Conservation (phyloP, 2,329 filamentous ascomycete genomes). For the Dothideomycetes sp. region DNA sequence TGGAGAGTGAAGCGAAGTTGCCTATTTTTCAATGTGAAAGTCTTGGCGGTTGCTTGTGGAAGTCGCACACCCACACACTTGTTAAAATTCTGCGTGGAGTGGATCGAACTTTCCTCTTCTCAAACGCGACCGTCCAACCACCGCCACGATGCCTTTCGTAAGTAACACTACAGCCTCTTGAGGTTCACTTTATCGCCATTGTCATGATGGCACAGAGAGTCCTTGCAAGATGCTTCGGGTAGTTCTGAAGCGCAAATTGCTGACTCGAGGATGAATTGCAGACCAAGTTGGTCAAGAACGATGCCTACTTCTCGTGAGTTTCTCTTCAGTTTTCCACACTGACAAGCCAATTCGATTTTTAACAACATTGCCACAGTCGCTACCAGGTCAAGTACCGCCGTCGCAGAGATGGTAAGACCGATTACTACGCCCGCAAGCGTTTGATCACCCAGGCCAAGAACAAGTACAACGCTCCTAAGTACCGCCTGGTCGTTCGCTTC, state of each 20-base stretch:
- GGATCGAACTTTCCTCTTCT: neutral
- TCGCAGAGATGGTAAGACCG: conserved; percentile 92
- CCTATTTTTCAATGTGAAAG: too few relatives aligned
- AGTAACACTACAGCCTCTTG: conserved; percentile 24
- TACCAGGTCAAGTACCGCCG: conserved; percentile 99
- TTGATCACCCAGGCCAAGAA: conserved; percentile 99
- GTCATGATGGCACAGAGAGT: conserved; percentile 48
- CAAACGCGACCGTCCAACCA: conserved; percentile 13
- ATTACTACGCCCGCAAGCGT: conserved; percentile 99
- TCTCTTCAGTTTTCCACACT: conserved; percentile 10
- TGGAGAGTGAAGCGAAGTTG: too few relatives aligned
- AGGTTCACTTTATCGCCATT: conserved; percentile 1
- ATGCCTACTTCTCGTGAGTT: conserved; percentile 94
- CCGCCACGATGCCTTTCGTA: conserved; percentile 40
- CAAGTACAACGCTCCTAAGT: conserved; percentile 99
- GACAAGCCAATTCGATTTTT: conserved; percentile 5
- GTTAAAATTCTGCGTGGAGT: too few relatives aligned
- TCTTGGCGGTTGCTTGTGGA: too few relatives aligned
- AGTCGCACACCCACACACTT: too few relatives aligned
- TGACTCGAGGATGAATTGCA: conserved; percentile 71
- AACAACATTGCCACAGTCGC: conserved; percentile 47
- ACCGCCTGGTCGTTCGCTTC: conserved; percentile 89
- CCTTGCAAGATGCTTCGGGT: conserved; percentile 99
- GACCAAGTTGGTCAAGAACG: conserved; percentile 96
- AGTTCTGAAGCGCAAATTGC: conserved; percentile 98